Base-by-base conservation (phyloP, 1,139 yeast genomes). In the Pichia sp. region DNA sequence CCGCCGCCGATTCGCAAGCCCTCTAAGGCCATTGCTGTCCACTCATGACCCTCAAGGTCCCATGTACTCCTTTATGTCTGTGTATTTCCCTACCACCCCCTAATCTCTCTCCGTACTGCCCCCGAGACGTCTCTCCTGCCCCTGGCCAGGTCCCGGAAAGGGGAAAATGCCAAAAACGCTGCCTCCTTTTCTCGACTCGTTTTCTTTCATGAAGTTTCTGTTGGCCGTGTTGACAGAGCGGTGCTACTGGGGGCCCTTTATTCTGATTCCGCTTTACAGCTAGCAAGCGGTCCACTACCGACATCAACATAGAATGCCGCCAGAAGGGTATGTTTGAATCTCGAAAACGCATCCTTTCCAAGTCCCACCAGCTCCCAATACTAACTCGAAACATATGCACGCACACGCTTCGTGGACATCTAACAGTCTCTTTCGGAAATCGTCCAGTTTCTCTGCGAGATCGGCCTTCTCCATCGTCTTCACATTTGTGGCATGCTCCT, bases 1-100 rank as follows among this genome's bases (percentile, higher is more conserved):
- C 46, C 46, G 4, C 46, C 46, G 9, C 46, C 46, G 4, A 36
- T 43, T 13, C 46, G 39, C 37, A 43, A 43, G 39, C 37, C 46
- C 16, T 28, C 37, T 16, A 43, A 18, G 22, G 37, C 22, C 22
- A n/a, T 26, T 10, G 25, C 18, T 13, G 13, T 41, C 18, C 25
- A 40, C 26, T 18, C 13, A 23, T 42, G 26, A 8, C 25, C 16
- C 22, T 10, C 13, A 23, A n/a, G 22, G 18, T 12, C 23, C 25
- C 23, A 23, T 42, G 23, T 18, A 18, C 37, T 16, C 13, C 19
- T 25, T 23, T 23, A n/a, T 19, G 16, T 39, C 23, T 41, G 12
- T 41, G 13, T 41, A 21, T 7, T 22, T 10, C 41, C 30, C 44
- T 41, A 3, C 4, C 30, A 7, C 10, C 10, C 18, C 18, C 44